Percentiles rank a stretch among this genome's conserved stretches.
Evolutionary conservation across 345 rosid genomes (phyloP).

Genomic region (Euphorbia tirucalli): DNA sequence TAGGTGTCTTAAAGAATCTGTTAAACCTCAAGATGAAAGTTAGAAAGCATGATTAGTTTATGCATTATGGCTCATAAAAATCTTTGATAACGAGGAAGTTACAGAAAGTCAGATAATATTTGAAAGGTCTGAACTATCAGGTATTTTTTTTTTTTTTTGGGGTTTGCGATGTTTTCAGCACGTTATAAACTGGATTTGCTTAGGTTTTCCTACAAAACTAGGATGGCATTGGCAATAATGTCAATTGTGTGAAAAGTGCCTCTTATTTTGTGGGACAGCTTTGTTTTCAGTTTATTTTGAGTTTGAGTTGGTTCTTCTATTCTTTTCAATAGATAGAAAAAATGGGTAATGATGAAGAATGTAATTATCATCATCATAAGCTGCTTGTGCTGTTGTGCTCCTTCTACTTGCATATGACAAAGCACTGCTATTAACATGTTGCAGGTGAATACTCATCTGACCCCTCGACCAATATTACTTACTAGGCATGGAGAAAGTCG

Average conservation of each 20-base stretch:
- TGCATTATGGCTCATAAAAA: too few relatives aligned
- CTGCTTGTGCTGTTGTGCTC: neutral
- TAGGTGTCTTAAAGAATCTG: too few relatives aligned
- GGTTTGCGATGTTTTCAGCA: too few relatives aligned
- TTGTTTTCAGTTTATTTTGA: neutral
- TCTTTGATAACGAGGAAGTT: too few relatives aligned
- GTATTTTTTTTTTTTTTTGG: too few relatives aligned
- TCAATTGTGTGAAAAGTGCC: neutral
- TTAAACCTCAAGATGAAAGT: too few relatives aligned
- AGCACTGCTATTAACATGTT: conserved; percentile 13
- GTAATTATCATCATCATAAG: neutral
- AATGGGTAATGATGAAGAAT: neutral
- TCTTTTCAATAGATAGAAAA: neutral
- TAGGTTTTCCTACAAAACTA: too few relatives aligned
- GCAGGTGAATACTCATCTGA: conserved; percentile 96
- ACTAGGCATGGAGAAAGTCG: conserved; percentile 99
- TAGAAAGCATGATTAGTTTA: too few relatives aligned
- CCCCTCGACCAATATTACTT: conserved; percentile 96
- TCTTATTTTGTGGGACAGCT: neutral
- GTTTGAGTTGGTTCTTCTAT: neutral
- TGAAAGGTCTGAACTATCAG: too few relatives aligned
- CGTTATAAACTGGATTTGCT: too few relatives aligned
- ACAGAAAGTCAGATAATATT: too few relatives aligned
- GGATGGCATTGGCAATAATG: too few relatives aligned
- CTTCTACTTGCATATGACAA: conserved; percentile 10